Percentiles rank a stretch among this genome's conserved stretches.
phyloP scores from a whole-genome alignment of 108 stramenopile species.

The Craspedostauros australis region DNA sequence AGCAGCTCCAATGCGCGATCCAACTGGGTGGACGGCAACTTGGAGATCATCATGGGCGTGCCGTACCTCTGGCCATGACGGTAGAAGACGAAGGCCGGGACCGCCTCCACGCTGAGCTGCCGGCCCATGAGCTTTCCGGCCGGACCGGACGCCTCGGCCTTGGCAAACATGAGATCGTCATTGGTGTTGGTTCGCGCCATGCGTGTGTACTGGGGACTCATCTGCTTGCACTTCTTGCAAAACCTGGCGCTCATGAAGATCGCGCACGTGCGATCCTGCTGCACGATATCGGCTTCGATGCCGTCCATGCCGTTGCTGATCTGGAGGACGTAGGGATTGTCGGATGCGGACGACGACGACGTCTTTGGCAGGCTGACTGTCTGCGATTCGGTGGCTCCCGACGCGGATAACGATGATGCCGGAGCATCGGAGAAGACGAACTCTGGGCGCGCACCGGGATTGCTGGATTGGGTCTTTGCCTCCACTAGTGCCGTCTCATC shows the following conservation, averaged over 20 bases:
- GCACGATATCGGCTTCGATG: constrained; percentile 42
- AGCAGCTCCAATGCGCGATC: constrained; percentile 44
- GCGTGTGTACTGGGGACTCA: constrained; percentile 58
- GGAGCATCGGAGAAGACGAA: too few relatives aligned
- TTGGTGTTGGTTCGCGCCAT: constrained; percentile 52
- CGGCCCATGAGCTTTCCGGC: constrained; percentile 58
- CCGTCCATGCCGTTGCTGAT: constrained; percentile 51
- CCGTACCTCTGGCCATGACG: constrained; percentile 64
- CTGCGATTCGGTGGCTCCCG: too few relatives aligned
- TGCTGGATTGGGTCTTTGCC: too few relatives aligned
- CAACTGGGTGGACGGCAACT: constrained; percentile 59
- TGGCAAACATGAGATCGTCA: constrained; percentile 55
- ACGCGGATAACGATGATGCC: too few relatives aligned
- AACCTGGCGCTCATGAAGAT: constrained; percentile 72
- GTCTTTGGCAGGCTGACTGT: too few relatives aligned
- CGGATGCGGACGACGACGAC: not conserved
- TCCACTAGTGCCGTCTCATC: too few relatives aligned
- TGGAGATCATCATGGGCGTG: constrained; percentile 40
- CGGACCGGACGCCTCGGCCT: constrained; percentile 61
- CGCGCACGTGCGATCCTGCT: constrained; percentile 37
- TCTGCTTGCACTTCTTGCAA: constrained; percentile 69
- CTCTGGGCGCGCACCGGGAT: too few relatives aligned
- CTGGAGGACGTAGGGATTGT: constrained; percentile 54
- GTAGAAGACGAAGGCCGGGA: constrained; percentile 76
- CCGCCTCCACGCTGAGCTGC: constrained; percentile 55